Base-by-base conservation (phyloP, 1,284 basidiomycete species). In the Cryptococcus wingfieldii region DNA sequence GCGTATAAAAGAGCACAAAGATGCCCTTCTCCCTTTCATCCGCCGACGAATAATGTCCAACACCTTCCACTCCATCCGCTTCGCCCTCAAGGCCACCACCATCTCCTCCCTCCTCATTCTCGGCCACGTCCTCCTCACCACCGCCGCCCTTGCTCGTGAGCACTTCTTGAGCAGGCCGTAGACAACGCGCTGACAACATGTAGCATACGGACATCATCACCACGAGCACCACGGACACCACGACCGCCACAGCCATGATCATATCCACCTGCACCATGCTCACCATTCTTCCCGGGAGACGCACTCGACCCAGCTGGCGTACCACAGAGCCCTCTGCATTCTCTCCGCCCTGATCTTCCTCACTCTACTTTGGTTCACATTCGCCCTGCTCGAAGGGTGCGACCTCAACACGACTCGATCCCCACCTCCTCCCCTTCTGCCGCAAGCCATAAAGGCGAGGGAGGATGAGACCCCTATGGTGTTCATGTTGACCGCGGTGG, bases 281-380 rank as follows among this genome's bases (percentile, higher is more conserved):
- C 31, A 34, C 5, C 31, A 34, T 6, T 34, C 31, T 34, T 10
- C 31, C 31, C 23, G 23, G 23, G 23, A 23, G 23, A 2, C 19
- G 19, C 19, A 19, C 19, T 19, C 19, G 19, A 19, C 19, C 19
- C 19, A 19, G 19, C 19, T 19, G 19, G 23, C 23, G 23, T 34
- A 34, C 31, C 6, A 10, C 25, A 27, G 19, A 14, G 51, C 59
- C 1, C 42, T 66, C 28, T 51, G 38, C 12, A 28, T 47, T 9
- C 23, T 59, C n/a, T 69, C 67, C 1, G 55, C 58, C 4, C 31
- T 65, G 14, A 60, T 61, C 42, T 67, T 64, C 57, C 45, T 66
- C 34, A 63, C 64, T 5, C 55, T 69, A 34, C 55, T 69, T n/a
- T 69, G 67, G 67, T 45, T 54, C 19, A 49, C 46, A 3, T 66